A percentile compares a stretch with the other conserved stretches of the same genome.
Conservation (phyloP, 1,139 yeast genomes). For the Protomyces macrosporus region DNA sequence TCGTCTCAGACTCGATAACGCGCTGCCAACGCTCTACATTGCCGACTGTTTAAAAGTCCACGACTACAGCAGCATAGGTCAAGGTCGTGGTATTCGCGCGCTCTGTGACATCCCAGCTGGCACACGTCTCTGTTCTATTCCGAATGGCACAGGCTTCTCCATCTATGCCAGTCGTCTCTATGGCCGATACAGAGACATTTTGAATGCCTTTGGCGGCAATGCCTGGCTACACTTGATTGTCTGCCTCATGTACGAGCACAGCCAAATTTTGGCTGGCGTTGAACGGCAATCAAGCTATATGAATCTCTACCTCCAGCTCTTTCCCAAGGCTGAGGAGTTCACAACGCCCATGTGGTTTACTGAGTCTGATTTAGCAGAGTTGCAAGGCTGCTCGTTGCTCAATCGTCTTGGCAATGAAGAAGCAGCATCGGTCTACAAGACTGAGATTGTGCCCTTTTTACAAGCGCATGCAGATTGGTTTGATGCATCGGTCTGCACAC, state of each 20-base stretch:
- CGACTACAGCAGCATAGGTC: constrained; percentile 54
- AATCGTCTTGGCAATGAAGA: constrained; percentile 64
- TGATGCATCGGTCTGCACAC: constrained; percentile 41
- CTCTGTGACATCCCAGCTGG: constrained; percentile 48
- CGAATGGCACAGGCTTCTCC: constrained; percentile 55
- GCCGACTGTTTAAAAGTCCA: constrained; percentile 38
- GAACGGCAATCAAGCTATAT: neutral
- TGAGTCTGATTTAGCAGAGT: constrained; percentile 45
- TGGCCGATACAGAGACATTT: constrained; percentile 39
- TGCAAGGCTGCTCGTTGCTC: constrained; percentile 66
- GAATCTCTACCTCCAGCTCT: constrained; percentile 55
- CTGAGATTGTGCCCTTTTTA: constrained; percentile 40
- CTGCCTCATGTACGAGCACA: constrained; percentile 55
- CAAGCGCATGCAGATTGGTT: constrained; percentile 36
- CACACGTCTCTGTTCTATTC: constrained; percentile 64
- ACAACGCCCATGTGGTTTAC: constrained; percentile 79
- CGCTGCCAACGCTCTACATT: too few species aligned
- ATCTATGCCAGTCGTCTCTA: constrained; percentile 48
- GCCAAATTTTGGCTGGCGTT: constrained; percentile 32
- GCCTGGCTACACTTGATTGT: constrained; percentile 78
- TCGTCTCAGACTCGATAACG: too few species aligned
- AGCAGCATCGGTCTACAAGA: constrained; percentile 57
- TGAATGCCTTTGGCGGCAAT: constrained; percentile 42
- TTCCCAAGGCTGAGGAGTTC: constrained; percentile 53
- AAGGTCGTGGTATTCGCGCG: constrained; percentile 80